Conservation (phyloP, 257 asterid genomes). For the Misopates orontium region DNA sequence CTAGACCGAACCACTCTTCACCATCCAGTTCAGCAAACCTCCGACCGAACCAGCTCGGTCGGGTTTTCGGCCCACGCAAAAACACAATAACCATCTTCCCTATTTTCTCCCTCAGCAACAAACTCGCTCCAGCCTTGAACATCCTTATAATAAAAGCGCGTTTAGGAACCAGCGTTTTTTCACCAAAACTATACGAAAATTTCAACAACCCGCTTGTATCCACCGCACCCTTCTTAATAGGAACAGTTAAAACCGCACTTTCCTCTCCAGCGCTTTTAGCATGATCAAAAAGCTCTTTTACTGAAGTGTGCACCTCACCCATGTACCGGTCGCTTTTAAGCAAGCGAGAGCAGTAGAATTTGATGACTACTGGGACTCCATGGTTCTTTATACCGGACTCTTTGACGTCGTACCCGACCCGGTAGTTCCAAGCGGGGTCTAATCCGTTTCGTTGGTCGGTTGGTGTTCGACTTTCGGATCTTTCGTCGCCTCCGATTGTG, state of each 20-base stretch:
- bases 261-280: neutral
- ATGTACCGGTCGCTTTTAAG: neutral
- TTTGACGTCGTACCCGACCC: neutral
- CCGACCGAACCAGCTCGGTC: neutral
- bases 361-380: neutral
- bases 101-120: conserved; percentile 1
- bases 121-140: neutral
- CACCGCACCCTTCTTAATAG: neutral
- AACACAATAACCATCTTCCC: neutral
- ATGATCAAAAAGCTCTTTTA: neutral
- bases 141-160: neutral
- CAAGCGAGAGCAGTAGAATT: neutral
- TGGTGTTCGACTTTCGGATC: neutral
- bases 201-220: neutral
- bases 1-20: neutral
- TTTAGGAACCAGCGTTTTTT: neutral
- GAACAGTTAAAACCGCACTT: neutral
- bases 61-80: neutral
- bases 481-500: neutral
- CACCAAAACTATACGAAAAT: neutral
- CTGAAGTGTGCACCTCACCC: neutral
- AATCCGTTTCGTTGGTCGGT: neutral
- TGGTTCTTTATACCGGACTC: neutral
- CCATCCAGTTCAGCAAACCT: neutral
- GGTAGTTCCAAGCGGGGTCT: conserved; percentile 8